These are phyloP conservation scores for Grosmannia clavigera DNA, from an alignment of 2,329 filamentous ascomycete genomes.

Conservation along the genomic window DNA sequence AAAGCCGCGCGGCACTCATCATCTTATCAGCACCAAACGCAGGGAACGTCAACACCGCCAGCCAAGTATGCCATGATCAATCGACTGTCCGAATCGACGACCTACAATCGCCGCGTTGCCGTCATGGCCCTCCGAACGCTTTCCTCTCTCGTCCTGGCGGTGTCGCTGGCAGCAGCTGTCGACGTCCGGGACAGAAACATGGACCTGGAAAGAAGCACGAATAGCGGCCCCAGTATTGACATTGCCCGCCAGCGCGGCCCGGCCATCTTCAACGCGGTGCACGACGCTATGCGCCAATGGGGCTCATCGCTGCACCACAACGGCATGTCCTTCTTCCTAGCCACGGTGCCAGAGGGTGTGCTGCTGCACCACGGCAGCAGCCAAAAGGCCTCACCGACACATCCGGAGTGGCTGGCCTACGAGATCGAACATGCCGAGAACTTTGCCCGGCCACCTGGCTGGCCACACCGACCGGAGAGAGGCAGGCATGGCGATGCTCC, in stretches of 20 bases:
- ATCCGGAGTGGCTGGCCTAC: slow-evolving; percentile 59
- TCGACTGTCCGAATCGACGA: background rate
- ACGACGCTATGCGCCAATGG: slow-evolving; percentile 44
- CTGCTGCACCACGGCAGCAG: slow-evolving; percentile 54
- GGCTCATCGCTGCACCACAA: slow-evolving; percentile 62
- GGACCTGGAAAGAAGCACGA: background rate
- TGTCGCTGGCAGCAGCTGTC: background rate
- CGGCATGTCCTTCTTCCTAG: slow-evolving; percentile 61
- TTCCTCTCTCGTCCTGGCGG: background rate
- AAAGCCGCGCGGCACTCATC: background rate
- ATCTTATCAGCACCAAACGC: background rate
- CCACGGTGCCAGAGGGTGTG: slow-evolving; percentile 50
- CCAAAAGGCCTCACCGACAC: slow-evolving; percentile 31
- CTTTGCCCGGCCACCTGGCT: slow-evolving; percentile 48
- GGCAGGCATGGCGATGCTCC: background rate
- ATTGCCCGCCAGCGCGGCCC: slow-evolving; percentile 14
- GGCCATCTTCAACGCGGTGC: slow-evolving; percentile 45
- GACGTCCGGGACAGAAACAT: too few species aligned
- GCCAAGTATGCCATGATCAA: too few species aligned
- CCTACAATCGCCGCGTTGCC: background rate
- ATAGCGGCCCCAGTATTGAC: background rate
- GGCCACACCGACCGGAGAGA: background rate
- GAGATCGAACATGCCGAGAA: slow-evolving; percentile 60
- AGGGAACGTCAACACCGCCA: too few species aligned
- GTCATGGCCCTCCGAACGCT: background rate